These are phyloP conservation scores for Colletotrichum simmondsii DNA, from an alignment of 2,329 filamentous ascomycete genomes.

Conservation along the genomic window DNA sequence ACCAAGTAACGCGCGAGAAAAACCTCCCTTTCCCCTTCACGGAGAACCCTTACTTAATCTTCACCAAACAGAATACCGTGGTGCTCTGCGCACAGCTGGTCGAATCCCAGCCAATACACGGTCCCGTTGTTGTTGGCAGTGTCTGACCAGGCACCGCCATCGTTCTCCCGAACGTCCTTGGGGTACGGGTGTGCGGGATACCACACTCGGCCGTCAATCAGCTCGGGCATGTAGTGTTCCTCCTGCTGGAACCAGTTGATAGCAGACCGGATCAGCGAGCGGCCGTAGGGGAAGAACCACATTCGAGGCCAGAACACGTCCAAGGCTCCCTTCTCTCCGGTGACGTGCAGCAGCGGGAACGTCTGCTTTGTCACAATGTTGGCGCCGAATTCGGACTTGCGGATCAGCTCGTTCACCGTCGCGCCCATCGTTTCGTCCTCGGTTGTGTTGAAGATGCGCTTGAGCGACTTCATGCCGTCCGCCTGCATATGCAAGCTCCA, in stretches of 20 bases:
- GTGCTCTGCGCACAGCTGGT: conserved; percentile 30
- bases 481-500: conserved; percentile 46
- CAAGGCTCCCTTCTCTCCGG: conserved; percentile 47
- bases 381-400: conserved; percentile 45
- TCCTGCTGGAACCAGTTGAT: conserved; percentile 39
- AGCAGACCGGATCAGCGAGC: conserved; percentile 43
- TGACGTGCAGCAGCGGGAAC: conserved; percentile 51
- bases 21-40: background rate
- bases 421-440: conserved; percentile 40
- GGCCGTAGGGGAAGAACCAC: conserved; percentile 51
- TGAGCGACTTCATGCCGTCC: conserved; percentile 42
- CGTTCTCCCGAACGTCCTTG: conserved; percentile 21
- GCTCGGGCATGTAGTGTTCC: conserved; percentile 39
- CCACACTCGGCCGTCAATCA: conserved; percentile 47
- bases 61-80: conserved; percentile 30
- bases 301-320: conserved; percentile 45
- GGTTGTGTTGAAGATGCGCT: conserved; percentile 44
- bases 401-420: conserved; percentile 45
- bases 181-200: conserved; percentile 34
- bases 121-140: conserved; percentile 31
- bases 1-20: background rate
- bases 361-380: conserved; percentile 51
- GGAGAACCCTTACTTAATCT: conserved; percentile 5
- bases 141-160: conserved; percentile 34
- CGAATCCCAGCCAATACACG: conserved; percentile 33